Percentiles rank a stretch among this genome's conserved stretches.
Conservation (phyloP, 2,329 filamentous ascomycete species). For the Diaporthe eres region DNA sequence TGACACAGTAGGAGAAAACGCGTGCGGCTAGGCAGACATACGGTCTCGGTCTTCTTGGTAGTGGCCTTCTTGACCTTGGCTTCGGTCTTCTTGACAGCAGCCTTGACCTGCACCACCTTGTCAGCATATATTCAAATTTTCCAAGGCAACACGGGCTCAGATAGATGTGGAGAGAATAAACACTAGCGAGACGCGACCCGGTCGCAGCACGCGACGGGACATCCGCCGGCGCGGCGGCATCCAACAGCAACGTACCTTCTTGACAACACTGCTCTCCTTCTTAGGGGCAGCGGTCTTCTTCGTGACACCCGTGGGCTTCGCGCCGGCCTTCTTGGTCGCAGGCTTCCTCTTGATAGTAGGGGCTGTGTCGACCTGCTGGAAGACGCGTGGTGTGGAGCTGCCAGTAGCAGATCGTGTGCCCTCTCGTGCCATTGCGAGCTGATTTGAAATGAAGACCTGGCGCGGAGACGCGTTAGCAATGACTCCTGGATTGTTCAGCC, state of each 20-base stretch:
- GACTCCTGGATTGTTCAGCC: neutral
- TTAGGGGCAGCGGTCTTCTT: slow-evolving; percentile 56
- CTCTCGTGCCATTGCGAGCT: slow-evolving; percentile 60
- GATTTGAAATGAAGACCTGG: neutral
- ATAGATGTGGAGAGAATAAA: neutral
- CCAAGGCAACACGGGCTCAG: neutral
- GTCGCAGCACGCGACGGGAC: neutral
- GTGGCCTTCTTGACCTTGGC: slow-evolving; percentile 47
- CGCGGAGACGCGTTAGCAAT: slow-evolving; percentile 25
- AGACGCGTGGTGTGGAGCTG: slow-evolving; percentile 67
- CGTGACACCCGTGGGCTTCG: slow-evolving; percentile 52
- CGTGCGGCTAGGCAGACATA: slow-evolving; percentile 28
- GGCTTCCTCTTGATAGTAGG: slow-evolving; percentile 60
- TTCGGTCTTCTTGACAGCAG: slow-evolving; percentile 48
- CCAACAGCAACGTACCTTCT: slow-evolving; percentile 48
- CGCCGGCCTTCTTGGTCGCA: slow-evolving; percentile 45
- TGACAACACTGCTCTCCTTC: slow-evolving; percentile 51
- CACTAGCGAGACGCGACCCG: neutral
- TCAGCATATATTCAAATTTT: neutral
- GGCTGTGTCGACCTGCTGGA: slow-evolving; percentile 62
- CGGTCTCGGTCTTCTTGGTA: slow-evolving; percentile 43
- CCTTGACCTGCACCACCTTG: slow-evolving; percentile 48
- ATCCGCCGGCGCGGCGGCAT: neutral
- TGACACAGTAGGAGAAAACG: neutral
- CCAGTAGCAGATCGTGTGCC: slow-evolving; percentile 66